Evolutionary conservation across 2,329 filamentous ascomycete genomes (phyloP).

Genomic region (Pestalotiopsis fici): DNA sequence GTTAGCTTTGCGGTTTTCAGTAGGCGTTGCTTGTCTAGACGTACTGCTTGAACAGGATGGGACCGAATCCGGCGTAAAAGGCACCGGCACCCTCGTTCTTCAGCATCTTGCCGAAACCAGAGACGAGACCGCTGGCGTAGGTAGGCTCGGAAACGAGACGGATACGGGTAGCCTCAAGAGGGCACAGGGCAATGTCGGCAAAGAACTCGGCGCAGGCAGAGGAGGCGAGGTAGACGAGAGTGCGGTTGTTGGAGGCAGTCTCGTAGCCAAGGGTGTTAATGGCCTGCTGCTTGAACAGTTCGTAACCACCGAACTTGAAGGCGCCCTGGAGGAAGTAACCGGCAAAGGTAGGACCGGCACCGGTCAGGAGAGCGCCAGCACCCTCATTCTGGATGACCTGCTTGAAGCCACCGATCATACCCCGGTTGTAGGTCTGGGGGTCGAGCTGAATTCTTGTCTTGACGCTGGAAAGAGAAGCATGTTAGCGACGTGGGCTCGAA

Average conservation of each 20-base stretch:
- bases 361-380: constrained; percentile 71
- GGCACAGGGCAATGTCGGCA: constrained; percentile 70
- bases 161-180: constrained; percentile 76
- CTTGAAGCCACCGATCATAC: constrained; percentile 72
- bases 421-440: constrained; percentile 73
- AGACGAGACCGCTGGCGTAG: constrained; percentile 68
- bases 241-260: constrained; percentile 65
- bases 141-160: constrained; percentile 74
- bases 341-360: constrained; percentile 70
- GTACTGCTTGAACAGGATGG: constrained; percentile 71
- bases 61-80: constrained; percentile 78
- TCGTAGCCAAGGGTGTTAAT: constrained; percentile 70
- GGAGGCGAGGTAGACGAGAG: constrained; percentile 65
- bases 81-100: constrained; percentile 70
- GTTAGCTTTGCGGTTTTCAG: background rate
- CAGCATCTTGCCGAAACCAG: constrained; percentile 69
- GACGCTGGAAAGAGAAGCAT: constrained; percentile 52
- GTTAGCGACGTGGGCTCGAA: background rate
- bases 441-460: constrained; percentile 81
- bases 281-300: constrained; percentile 80
- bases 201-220: constrained; percentile 54
- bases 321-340: constrained; percentile 81
- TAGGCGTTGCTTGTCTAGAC: constrained; percentile 22
- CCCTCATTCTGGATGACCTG: constrained; percentile 72
- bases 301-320: constrained; percentile 81